These are phyloP conservation scores for Lactarius trivialis DNA, from an alignment of 768 basidiomycete genomes.

Conservation along the genomic window DNA sequence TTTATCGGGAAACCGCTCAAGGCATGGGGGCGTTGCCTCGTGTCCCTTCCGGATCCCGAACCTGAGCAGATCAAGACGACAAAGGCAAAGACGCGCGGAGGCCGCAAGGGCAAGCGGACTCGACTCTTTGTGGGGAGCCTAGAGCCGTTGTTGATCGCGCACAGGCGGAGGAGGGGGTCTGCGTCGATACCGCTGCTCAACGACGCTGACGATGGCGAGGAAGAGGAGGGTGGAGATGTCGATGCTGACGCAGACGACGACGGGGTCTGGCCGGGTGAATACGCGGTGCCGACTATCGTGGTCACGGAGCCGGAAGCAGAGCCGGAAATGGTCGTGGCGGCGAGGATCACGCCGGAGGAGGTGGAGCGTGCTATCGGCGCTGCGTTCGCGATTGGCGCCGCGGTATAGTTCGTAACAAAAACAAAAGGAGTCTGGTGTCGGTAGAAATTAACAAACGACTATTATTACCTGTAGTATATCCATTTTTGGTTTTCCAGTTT, in stretches of 20 bases:
- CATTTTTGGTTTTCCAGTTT: background rate
- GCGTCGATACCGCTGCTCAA: background rate
- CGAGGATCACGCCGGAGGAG: slow-evolving; percentile 9
- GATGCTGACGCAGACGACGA: background rate
- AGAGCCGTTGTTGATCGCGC: background rate
- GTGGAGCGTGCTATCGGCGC: slow-evolving; percentile 12
- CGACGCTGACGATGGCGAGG: background rate
- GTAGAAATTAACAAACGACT: background rate
- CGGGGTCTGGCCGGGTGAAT: slow-evolving; percentile 4
- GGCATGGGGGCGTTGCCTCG: too few relatives aligned
- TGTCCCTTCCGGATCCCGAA: too few relatives aligned
- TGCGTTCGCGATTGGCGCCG: background rate
- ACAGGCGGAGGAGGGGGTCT: background rate
- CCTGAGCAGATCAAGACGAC: too few relatives aligned
- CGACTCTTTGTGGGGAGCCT: slow-evolving; percentile 2
- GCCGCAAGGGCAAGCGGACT: background rate
- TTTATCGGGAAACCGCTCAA: too few relatives aligned
- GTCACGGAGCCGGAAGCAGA: background rate
- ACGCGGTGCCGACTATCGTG: background rate
- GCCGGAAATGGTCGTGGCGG: background rate
- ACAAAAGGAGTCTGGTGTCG: background rate
- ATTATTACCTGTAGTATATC: background rate
- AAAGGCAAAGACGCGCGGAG: background rate
- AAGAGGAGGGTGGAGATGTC: background rate
- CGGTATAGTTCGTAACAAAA: background rate